Evolutionary conservation across 768 basidiomycete genomes (phyloP), one percentile per base, ranked within the genome.

Genomic region (Tephrocybe rancida): DNA sequence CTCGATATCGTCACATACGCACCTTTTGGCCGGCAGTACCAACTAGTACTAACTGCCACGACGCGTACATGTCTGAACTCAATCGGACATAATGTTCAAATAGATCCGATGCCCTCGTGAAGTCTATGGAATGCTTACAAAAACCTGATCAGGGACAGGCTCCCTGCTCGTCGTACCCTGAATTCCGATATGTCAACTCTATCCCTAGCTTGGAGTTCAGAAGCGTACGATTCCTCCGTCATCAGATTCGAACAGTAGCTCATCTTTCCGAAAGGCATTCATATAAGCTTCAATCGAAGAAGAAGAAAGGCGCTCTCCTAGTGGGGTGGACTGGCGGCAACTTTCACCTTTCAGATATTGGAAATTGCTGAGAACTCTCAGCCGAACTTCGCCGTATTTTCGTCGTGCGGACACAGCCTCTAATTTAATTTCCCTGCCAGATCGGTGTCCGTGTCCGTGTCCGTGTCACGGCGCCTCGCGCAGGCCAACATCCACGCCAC

Each of bases 51-150:
- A 30, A 30, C 13, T 30, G 29, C 29, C 29, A 6, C 29, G n/a
- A 30, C 13, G 29, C 13, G 5, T 13, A 30, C 29, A 27, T 26
- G 26, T 18, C 34, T n/a, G 43, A 58, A 55, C 43, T 47, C 48
- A 53, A 44, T 50, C 44, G 30, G 53, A 54, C 42, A 22, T 41
- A 37, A 26, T 19, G 22, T 48, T 16, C 30, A 49, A 45, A 32
- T 35, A 48, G 13, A 34, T 26, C 49, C 57, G 57, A 38, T 57
- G 37, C 52, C 55, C 50, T 56, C 55, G 61, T 44, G 34, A 7
- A 19, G 16, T 29, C 1, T 13, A 37, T 30, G 30, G 13, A 32
- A 13, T 13, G 13, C 30, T 7, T 7, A 7, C 30, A 32, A 32
- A 32, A 6, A 7, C 30, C 7, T 6, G 30, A 32, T 32, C 30